Base-by-base conservation (phyloP, 2,329 filamentous ascomycete species). In the Beauveria sp. region DNA sequence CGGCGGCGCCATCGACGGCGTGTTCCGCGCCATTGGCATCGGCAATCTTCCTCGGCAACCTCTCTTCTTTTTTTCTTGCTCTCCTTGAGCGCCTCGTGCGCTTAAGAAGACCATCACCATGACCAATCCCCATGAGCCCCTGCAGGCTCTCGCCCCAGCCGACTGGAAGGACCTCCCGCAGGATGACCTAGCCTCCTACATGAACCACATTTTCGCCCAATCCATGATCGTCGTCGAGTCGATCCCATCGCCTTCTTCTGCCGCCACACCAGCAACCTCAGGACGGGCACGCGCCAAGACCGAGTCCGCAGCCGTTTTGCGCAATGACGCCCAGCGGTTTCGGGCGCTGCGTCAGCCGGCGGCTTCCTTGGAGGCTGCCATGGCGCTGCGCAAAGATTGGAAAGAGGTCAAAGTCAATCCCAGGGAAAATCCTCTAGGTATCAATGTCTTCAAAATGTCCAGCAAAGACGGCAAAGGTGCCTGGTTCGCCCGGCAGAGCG, bases 401-500 rank as follows among this genome's bases (percentile, higher is more conserved):
- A 96, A 96, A 73, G 88, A 91, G 47, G 77, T 93, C 69, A 93
- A 91, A 74, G 75, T 91, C 60, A 85, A 81, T 47, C 74, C 83
- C 3, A 86, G 81, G 66, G 87, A 93, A 22, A 95, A 96, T 69
- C 89, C 91, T 0, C 78, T 91, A 9, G 86, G 82, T 0, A 86
- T 97, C 64, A 81, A 80, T 60, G 86, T 97, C 26, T 96, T 89
- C 77, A 96, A 96, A 72, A 81, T 95, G 63, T 77, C 81, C 0
- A 85, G 88, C 2, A 88, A 90, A 67, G 93, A 98, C 73, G 86
- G 91, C 43, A 87, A 87, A 65, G 93, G 93, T 2, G 81, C 89
- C 8, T 98, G 93, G 93, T 98, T 97, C 74, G 91, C 91, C 26
- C 79, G 93, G 60, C 80, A 89, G 54, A 96, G 91, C 70, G 80